phyloP scores from a whole-genome alignment of 2,329 filamentous ascomycete genomes.

The Alternaria atra region DNA sequence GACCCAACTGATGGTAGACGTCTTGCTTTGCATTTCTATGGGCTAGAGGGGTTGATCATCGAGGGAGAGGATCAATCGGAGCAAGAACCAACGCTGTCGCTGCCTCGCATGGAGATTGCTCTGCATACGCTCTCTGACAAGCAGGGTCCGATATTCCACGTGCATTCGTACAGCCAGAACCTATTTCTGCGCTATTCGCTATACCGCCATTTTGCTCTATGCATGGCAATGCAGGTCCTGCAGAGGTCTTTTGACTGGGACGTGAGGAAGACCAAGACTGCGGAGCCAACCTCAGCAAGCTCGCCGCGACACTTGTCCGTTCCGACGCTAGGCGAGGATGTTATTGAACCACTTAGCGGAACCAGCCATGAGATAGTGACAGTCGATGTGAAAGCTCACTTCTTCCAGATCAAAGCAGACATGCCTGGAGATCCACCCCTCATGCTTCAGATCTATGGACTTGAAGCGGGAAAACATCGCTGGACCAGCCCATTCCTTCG shows the following conservation, averaged over 20 bases:
- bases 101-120: conserved; percentile 87
- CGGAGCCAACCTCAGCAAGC: conserved; percentile 20
- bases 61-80: conserved; percentile 87
- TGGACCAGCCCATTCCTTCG: conserved; percentile 86
- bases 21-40: conserved; percentile 80
- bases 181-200: conserved; percentile 89
- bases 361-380: conserved; percentile 73
- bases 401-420: conserved; percentile 87
- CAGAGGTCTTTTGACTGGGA: conserved; percentile 53
- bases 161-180: conserved; percentile 82
- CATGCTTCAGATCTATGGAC: conserved; percentile 85
- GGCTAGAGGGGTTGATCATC: conserved; percentile 88
- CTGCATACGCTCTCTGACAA: conserved; percentile 85
- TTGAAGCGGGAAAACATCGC: conserved; percentile 84
- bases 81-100: conserved; percentile 81
- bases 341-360: conserved; percentile 34
- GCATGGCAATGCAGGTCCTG: conserved; percentile 80
- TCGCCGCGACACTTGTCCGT: conserved; percentile 42
- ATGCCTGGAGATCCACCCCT: conserved; percentile 90
- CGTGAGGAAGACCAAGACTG: conserved; percentile 15
- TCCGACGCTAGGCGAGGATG: conserved; percentile 44
- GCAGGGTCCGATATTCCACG: conserved; percentile 86
- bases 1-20: conserved; percentile 77
- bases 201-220: conserved; percentile 89
- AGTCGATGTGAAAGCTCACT: conserved; percentile 80